Evolutionary conservation across 2,329 filamentous ascomycete genomes (phyloP), one percentile per base, ranked within the genome.

Genomic region (Aspergillus quadrilineatus): DNA sequence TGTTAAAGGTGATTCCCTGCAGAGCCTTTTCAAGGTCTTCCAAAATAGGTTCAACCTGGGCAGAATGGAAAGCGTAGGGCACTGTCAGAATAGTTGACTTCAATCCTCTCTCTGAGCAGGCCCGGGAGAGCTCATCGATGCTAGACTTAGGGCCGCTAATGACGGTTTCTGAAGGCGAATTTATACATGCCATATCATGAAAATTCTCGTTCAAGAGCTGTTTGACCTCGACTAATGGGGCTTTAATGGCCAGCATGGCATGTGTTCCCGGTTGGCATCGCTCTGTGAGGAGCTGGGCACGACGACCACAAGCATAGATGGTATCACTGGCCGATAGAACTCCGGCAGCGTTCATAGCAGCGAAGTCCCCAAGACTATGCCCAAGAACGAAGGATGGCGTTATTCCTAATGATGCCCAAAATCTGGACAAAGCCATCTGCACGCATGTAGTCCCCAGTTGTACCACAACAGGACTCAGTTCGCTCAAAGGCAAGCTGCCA

Each of bases 141-240:
- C 72, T 69, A 8, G 58, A 61, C 54, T 63, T 67, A 1, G 68
- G 64, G 2, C 75, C 76, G 43, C 75, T 76, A 28, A 78, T 68
- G 6, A 78, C 76, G 36, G 74, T 78, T 56, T 75, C 74, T 2
- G 67, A 66, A 15, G 76, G 75, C 17, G 72, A 72, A 55, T 78
- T 78, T 50, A 78, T 73, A 56, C 76, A 78, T 34, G 76, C 75
- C 5, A 73, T 61, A 29, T 70, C 69, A 32, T 65, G 63, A 5
- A 68, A 54, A 10, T 67, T 63, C 6, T 68, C 65, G 22, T 77
- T 72, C 37, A 89, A 89, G 17, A 92, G 87, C 1, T 92, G 64
- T 43, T 69, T 68, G 2, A 74, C 60, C 12, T 69, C 68, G 32
- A 66, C 65, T 14, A 74, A 63, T 4, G 73, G 71, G 4, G 72